phyloP scores from a whole-genome alignment of 352 stramenopile genomes.

The Globisporangium canariense region DNA sequence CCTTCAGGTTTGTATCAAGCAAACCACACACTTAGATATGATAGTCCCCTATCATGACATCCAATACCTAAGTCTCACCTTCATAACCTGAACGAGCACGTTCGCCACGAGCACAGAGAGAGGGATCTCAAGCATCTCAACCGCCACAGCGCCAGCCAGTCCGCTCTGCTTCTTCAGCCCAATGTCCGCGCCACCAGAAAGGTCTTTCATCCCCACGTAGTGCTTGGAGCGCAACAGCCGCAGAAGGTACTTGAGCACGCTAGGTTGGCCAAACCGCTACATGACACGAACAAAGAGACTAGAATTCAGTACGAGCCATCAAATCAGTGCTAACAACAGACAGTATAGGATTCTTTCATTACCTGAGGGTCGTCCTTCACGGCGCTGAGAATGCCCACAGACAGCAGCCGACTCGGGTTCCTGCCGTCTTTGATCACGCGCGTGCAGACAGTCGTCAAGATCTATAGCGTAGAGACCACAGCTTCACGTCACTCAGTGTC shows the following conservation, averaged over 20 bases:
- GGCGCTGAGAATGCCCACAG: constrained; percentile 50
- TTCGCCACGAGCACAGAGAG: constrained; percentile 75
- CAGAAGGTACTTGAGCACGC: constrained; percentile 73
- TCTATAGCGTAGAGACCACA: constrained; percentile 16
- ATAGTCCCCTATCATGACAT: not conserved
- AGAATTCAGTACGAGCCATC: not conserved
- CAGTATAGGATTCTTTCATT: not conserved
- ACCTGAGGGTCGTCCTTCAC: constrained; percentile 58
- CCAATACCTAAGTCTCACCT: constrained; percentile 23
- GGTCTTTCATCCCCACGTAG: constrained; percentile 52
- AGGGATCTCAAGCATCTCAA: constrained; percentile 47
- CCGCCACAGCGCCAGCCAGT: constrained; percentile 14
- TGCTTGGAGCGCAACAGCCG: constrained; percentile 80
- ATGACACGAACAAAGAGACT: not conserved
- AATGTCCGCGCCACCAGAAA: constrained; percentile 6
- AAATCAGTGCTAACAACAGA: not conserved
- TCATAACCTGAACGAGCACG: constrained; percentile 61
- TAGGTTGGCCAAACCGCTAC: constrained; percentile 48
- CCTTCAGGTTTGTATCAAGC: constrained; percentile 20
- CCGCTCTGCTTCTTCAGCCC: constrained; percentile 29
- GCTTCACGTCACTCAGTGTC: not conserved
- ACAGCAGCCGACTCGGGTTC: constrained; percentile 51
- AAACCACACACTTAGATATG: not conserved
- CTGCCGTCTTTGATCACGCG: constrained; percentile 56
- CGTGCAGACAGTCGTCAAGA: constrained; percentile 48